Evolutionary conservation across 495 filamentous ascomycete species (phyloP), one percentile per base, ranked within the genome.

Genomic region (Acidiella bohemica): DNA sequence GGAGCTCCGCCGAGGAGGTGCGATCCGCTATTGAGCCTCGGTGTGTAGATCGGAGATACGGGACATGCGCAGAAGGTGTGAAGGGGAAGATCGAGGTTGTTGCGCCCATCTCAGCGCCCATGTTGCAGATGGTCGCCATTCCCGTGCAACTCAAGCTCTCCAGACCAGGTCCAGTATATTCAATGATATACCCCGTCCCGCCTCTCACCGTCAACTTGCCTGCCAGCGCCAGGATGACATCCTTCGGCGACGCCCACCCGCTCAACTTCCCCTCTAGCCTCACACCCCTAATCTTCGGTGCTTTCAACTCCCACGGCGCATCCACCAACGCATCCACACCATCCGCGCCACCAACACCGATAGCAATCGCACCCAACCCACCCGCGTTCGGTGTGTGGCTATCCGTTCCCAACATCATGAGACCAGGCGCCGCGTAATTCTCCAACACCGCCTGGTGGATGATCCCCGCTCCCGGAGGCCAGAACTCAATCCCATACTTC

Each of bases 371-470:
- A 44, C 81, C 85, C 25, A 97, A 62, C 44, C 90, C 90, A 58
- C 90, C 90, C 11, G 78, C 90, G 59, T 97, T 96, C 16, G 90
- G 90, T 20, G 90, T 95, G 64, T 96, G 90, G 55, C 87, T 94
- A 60, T 97, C 90, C 25, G 90, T 97, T 42, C 90, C 90, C n/a
- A 97, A 72, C 87, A 96, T 94, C 90, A 97, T 95, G 53, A 95
- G 58, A 32, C 90, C 90, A 4, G 90, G 90, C 4, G 85, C 78
- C n/a, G 90, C 83, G 56, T 97, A 97, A 63, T 96, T 96, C 68
- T 97, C 90, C 51, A 97, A 66, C 30, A 97, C 90, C 43, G 82
- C 92, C 70, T 97, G 90, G 64, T 97, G 90, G 49, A 97, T 97
- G 44, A 97, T 97, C 44, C 90, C 90, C n/a, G 90, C 90, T 37